Evolutionary conservation across 75 land plant genomes (phyloP).

Genomic region (Isoetes taiwanensis): DNA sequence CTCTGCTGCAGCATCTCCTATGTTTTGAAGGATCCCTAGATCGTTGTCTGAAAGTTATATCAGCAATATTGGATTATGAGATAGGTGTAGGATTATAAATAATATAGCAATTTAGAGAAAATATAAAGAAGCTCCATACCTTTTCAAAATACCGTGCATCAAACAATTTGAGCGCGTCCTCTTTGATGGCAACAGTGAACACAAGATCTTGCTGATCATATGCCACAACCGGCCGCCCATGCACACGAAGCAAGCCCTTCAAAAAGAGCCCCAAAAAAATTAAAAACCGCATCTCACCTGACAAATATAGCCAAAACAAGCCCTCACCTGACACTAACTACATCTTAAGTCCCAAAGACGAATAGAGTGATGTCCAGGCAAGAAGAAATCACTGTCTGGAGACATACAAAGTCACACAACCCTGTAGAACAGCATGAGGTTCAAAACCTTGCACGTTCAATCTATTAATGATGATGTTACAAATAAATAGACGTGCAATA

Average conservation of each 20-base stretch:
- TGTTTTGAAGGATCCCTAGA: too few species aligned
- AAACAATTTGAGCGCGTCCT: constrained; percentile 67
- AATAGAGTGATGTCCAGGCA: constrained; percentile 78
- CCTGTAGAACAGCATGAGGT: constrained; percentile 28
- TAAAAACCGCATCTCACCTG: background rate
- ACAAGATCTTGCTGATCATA: constrained; percentile 84
- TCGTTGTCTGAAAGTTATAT: too few species aligned
- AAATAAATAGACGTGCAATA: too few species aligned
- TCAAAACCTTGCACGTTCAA: too few species aligned
- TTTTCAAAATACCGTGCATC: constrained; percentile 72
- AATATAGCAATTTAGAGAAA: too few species aligned
- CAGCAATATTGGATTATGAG: too few species aligned
- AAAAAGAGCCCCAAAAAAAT: constrained; percentile 1
- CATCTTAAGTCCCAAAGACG: constrained; percentile 76
- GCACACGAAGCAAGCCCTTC: constrained; percentile 64
- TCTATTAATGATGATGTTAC: too few species aligned
- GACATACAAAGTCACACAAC: constrained; percentile 74
- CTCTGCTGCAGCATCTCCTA: constrained; percentile 24
- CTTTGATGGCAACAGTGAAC: constrained; percentile 65
- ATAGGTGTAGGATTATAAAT: too few species aligned
- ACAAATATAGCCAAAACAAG: background rate
- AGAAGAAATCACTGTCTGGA: constrained; percentile 51
- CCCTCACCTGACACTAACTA: constrained; percentile 77
- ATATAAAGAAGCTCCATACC: constrained; percentile 18
- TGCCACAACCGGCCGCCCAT: constrained; percentile 71